Evolutionary conservation across 2,329 filamentous ascomycete species (phyloP), one percentile per base, ranked within the genome.

Genomic region (Cladosporium sp.): DNA sequence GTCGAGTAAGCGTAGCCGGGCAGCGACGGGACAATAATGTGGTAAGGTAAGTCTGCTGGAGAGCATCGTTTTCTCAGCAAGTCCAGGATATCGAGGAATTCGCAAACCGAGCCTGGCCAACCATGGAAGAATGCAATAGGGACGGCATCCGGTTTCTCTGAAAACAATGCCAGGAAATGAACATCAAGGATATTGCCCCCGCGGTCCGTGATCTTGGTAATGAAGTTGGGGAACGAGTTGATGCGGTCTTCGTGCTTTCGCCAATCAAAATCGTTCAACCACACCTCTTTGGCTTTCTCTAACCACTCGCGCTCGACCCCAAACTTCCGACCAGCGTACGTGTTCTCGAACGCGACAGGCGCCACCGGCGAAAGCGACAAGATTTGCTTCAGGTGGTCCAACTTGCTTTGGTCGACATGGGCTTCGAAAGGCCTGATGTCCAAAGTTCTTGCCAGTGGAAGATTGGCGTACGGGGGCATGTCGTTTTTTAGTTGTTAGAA

Each of bases 81-180:
- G 8, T 57, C 54, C 16, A 69, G 53, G 15, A 68, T 60, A 12
- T 58, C 58, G n/a, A 55, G 42, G 18, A 66, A 65, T 52, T 69
- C 67, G 5, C 67, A 52, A 46, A 69, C 67, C 8, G 58, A 62
- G n/a, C 67, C 66, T 19, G 67, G 67, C 67, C 67, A 68, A 36
- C 66, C 66, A 40, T 69, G 67, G 13, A 60, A 59, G 47, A 67
- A 62, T 3, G 65, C 58, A 3, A 69, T 54, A 1, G 67, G 67
- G 16, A 64, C 62, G n/a, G 64, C 67, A 40, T 67, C 63, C 7
- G 61, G 32, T 25, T 70, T 73, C 30, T 68, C 55, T 0, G 78
- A 81, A 52, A 82, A 82, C 0, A 82, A 65, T 0, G 71, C 78
- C 1, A 70, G 63, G 58, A 82, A 82, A 56, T 81, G 78, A 20